These are phyloP conservation scores for Pyrenophora seminiperda DNA, from an alignment of 2,329 filamentous ascomycete species.

Conservation along the genomic window DNA sequence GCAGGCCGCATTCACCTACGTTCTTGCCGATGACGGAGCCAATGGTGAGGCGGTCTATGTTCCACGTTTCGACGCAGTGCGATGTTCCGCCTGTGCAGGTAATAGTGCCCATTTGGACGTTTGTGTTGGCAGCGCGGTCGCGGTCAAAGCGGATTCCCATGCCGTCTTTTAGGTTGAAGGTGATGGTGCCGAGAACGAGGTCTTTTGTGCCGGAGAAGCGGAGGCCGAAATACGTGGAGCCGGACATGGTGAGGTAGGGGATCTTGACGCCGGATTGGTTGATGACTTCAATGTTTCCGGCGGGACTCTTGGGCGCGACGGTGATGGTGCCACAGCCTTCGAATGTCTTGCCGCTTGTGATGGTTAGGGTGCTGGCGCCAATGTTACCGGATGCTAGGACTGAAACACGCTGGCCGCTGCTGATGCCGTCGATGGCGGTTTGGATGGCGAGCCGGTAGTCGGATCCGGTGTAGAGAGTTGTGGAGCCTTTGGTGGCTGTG, in stretches of 20 bases:
- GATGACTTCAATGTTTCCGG: conserved; percentile 61
- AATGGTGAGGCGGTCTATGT: conserved; percentile 61
- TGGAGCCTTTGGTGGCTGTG: conserved; percentile 53
- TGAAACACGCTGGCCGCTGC: conserved; percentile 58
- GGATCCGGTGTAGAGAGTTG: conserved; percentile 57
- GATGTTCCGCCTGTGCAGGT: conserved; percentile 59
- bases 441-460: conserved; percentile 63
- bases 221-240: conserved; percentile 63
- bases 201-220: conserved; percentile 60
- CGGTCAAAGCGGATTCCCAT: conserved; percentile 64
- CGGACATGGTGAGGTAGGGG: conserved; percentile 63
- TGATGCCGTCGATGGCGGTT: conserved; percentile 58
- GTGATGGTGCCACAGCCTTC: conserved; percentile 65
- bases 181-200: conserved; percentile 59
- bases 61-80: conserved; percentile 65
- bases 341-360: conserved; percentile 61
- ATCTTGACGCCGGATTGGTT: conserved; percentile 58
- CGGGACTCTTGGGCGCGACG: conserved; percentile 49
- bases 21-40: conserved; percentile 59
- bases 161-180: conserved; percentile 60
- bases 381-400: conserved; percentile 63
- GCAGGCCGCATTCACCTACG: conserved; percentile 62
- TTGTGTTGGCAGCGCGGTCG: conserved; percentile 58
- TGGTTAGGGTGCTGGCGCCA: conserved; percentile 58
- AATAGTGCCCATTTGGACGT: conserved; percentile 61